phyloP scores from a whole-genome alignment of 176 grass and related monocot genomes.

The Themeda triandra region DNA sequence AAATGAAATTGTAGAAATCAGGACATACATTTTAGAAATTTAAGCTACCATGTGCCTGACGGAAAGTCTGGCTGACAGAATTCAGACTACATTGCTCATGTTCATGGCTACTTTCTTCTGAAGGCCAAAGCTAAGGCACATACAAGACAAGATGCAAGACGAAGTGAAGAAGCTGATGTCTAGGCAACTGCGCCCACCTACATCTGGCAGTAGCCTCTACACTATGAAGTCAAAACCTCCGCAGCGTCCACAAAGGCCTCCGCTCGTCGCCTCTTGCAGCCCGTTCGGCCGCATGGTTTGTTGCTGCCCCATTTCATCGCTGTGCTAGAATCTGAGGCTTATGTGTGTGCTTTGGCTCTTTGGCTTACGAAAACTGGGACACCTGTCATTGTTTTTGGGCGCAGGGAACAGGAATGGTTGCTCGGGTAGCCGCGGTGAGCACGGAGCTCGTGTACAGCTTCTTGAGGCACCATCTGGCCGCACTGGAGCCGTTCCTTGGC shows the following conservation, averaged over 20 bases:
- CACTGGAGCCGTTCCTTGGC: constrained; percentile 58
- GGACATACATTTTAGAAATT: not conserved
- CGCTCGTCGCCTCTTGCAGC: constrained; percentile 76
- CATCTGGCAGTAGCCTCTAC: constrained; percentile 27
- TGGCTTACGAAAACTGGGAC: not conserved
- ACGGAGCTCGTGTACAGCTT: constrained; percentile 73
- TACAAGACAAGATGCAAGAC: constrained; percentile 66
- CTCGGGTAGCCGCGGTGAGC: constrained; percentile 49
- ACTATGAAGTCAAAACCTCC: constrained; percentile 23
- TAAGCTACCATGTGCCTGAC: not conserved
- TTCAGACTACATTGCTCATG: not conserved
- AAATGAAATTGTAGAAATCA: not conserved
- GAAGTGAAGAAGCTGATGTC: constrained; percentile 83
- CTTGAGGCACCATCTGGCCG: constrained; percentile 56
- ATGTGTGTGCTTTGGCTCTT: not conserved
- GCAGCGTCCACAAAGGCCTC: constrained; percentile 31
- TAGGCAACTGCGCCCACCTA: constrained; percentile 43
- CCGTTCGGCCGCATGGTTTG: constrained; percentile 65
- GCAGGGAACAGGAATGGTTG: constrained; percentile 68
- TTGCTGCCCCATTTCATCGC: not conserved
- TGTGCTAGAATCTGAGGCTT: not conserved
- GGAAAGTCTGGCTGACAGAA: not conserved
- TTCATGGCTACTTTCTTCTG: not conserved
- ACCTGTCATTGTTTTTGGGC: not conserved
- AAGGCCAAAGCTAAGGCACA: constrained; percentile 80